Conservation (phyloP, 495 filamentous ascomycete genomes). For the Aspergillus ellipticus region DNA sequence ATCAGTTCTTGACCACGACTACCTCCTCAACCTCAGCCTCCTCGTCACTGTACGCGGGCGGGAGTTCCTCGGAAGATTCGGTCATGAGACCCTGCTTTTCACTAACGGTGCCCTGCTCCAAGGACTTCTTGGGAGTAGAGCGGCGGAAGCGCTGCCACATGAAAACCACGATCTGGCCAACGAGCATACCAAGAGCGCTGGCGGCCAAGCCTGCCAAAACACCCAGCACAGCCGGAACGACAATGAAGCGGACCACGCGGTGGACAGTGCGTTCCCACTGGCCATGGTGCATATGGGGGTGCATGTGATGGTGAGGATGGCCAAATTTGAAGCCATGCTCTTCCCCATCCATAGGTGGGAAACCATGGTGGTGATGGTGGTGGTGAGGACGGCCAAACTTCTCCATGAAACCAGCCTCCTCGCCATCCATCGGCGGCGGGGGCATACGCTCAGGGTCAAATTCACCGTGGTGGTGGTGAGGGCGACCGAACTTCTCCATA, state of each 20-base stretch:
- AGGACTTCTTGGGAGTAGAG: conserved; percentile 24
- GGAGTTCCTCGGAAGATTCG: conserved; percentile 28
- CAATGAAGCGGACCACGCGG: conserved; percentile 46
- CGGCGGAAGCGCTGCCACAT: conserved; percentile 47
- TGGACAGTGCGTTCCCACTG: conserved; percentile 42
- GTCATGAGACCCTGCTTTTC: conserved; percentile 44
- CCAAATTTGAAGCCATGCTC: too few relatives aligned
- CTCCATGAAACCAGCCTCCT: conserved; percentile 6
- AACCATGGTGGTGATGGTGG: conserved; percentile 23
- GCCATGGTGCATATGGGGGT: conserved; percentile 30
- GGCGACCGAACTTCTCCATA: conserved; percentile 21
- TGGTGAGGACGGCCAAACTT: conserved; percentile 27
- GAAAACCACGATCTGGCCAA: conserved; percentile 48
- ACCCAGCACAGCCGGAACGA: conserved; percentile 45
- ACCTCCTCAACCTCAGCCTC: conserved; percentile 13
- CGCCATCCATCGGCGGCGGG: conserved; percentile 7
- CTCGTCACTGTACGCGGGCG: conserved; percentile 34
- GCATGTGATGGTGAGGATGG: conserved; percentile 27
- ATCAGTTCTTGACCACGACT: conserved; percentile 32
- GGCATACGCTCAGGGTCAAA: conserved; percentile 10
- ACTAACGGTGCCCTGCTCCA: conserved; percentile 31
- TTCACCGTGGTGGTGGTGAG: conserved; percentile 22
- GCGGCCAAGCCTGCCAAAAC: conserved; percentile 48
- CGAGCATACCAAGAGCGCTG: conserved; percentile 51
- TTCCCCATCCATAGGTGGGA: conserved; percentile 3